A percentile compares a stretch with the other conserved stretches of the same genome.
Evolutionary conservation across 768 basidiomycete genomes (phyloP).

Genomic region (Tylopilus sp.): DNA sequence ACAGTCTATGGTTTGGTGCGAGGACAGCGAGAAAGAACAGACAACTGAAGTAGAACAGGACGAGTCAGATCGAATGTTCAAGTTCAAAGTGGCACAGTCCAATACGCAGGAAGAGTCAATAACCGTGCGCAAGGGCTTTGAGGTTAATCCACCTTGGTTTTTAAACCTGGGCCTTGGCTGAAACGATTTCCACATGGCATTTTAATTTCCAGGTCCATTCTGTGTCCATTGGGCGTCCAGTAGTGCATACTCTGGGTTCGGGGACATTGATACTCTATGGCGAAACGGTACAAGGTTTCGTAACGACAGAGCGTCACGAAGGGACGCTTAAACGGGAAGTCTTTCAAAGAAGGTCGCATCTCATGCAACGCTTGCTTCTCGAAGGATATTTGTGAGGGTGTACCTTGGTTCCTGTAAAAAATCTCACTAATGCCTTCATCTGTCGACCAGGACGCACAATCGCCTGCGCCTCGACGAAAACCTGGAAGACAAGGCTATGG

Average conservation of each 20-base stretch:
- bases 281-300: constrained; percentile 40
- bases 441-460: constrained; percentile 19
- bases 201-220: constrained; percentile 7
- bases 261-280: constrained; percentile 32
- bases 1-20: constrained; percentile 41
- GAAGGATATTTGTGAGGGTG: constrained; percentile 17
- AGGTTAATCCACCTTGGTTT: constrained; percentile 28
- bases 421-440: not conserved
- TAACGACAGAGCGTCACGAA: constrained; percentile 30
- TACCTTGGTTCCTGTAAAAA: not conserved
- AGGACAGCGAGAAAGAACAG: constrained; percentile 28
- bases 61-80: constrained; percentile 46
- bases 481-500: constrained; percentile 24
- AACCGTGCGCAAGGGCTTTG: constrained; percentile 41
- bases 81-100: constrained; percentile 52
- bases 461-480: constrained; percentile 21
- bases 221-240: constrained; percentile 9
- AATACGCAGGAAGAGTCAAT: constrained; percentile 54
- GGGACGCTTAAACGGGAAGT: not conserved
- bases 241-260: constrained; percentile 4
- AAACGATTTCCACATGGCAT: not conserved
- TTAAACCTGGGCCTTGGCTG: not conserved
- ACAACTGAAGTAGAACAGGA: constrained; percentile 36
- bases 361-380: constrained; percentile 12
- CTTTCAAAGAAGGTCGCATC: not conserved